phyloP scores from a whole-genome alignment of 345 rosid genomes.

The Sonneratia caseolaris region DNA sequence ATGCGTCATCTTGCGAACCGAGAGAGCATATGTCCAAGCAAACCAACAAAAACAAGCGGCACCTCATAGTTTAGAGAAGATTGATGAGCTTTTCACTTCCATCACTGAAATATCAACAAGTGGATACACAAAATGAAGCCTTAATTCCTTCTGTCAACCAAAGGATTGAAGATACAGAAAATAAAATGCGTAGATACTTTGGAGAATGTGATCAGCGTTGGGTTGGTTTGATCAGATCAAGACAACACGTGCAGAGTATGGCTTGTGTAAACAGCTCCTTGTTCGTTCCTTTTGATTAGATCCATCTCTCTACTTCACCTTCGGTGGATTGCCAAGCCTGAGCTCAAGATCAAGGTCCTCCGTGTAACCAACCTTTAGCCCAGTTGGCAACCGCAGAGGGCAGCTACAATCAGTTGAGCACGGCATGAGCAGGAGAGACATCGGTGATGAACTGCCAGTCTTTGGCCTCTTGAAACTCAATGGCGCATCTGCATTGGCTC shows the following conservation, averaged over 20 bases:
- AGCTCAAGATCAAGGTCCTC: constrained; percentile 14
- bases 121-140: not conserved
- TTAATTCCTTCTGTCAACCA: not conserved
- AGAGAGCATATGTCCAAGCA: not conserved
- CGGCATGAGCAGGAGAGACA: not conserved
- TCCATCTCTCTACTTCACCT: constrained; percentile 6
- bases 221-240: not conserved
- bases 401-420: not conserved
- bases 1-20: not conserved
- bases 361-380: not conserved
- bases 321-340: constrained; percentile 6
- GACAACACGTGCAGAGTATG: not conserved
- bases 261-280: not conserved
- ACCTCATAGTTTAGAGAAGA: no score
- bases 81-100: not conserved
- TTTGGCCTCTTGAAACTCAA: constrained; percentile 4
- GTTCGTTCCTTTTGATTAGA: not conserved
- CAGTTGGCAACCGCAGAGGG: not conserved
- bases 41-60: no score
- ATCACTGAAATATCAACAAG: not conserved
- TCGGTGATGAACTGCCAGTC: not conserved
- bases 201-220: not conserved
- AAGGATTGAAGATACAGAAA: not conserved
- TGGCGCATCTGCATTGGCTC: not conserved
- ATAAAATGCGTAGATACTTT: not conserved